A percentile compares a stretch with the other conserved stretches of the same genome.
phyloP scores from a whole-genome alignment of 2,329 filamentous ascomycete genomes.

The Calonectria crousiana region DNA sequence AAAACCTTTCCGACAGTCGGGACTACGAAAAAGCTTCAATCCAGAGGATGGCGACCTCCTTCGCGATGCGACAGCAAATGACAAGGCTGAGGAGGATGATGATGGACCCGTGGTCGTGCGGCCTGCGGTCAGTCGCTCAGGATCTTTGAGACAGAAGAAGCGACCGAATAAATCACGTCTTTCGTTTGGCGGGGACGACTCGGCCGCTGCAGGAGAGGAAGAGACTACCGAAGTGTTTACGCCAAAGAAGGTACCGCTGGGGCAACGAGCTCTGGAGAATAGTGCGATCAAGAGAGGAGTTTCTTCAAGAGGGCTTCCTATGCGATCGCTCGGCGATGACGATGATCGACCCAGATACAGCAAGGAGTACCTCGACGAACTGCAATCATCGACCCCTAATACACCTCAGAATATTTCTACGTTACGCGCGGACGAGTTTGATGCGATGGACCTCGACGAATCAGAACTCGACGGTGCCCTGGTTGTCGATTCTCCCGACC shows the following conservation, averaged over 20 bases:
- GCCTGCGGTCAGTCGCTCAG: conserved; percentile 60
- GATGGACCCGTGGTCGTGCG: conserved; percentile 63
- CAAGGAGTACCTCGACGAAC: conserved; percentile 86
- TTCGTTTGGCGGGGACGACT: conserved; percentile 77
- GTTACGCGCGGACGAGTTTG: conserved; percentile 58
- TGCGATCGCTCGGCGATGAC: conserved; percentile 69
- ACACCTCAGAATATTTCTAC: conserved; percentile 76
- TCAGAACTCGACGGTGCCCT: conserved; percentile 73
- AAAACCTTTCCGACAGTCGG: conserved; percentile 69
- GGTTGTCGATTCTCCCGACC: conserved; percentile 67
- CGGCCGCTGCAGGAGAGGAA: conserved; percentile 64
- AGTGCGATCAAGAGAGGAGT: conserved; percentile 70
- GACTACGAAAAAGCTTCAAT: conserved; percentile 68
- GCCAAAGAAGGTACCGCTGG: conserved; percentile 75
- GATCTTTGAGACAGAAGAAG: conserved; percentile 74
- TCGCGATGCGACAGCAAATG: conserved; percentile 37
- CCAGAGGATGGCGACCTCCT: conserved; percentile 54
- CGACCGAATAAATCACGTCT: conserved; percentile 71
- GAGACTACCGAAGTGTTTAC: conserved; percentile 65
- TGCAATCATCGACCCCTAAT: conserved; percentile 87
- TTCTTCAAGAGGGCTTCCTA: conserved; percentile 63
- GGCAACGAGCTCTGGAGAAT: conserved; percentile 74
- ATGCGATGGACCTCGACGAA: conserved; percentile 68
- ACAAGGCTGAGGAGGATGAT: conserved; percentile 58
- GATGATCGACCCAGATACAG: conserved; percentile 84